These are phyloP conservation scores for Syzygium aqueum DNA, from an alignment of 345 rosid genomes.

Conservation along the genomic window DNA sequence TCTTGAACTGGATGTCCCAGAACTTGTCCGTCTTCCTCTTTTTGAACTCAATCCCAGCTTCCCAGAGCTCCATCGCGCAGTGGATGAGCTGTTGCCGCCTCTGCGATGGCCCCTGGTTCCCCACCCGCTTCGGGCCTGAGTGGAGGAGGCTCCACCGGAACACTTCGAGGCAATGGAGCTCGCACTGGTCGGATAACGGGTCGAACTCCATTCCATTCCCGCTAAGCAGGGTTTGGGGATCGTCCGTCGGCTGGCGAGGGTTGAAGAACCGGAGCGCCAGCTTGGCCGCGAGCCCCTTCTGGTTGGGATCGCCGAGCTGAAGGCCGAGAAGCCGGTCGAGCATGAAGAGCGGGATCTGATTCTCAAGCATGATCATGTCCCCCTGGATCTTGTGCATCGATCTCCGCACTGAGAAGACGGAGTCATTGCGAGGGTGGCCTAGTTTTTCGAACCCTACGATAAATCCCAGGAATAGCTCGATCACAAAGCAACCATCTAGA, in stretches of 20 bases:
- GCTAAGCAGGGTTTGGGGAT: constrained; percentile 62
- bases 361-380: constrained; percentile 86
- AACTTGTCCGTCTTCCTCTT: constrained; percentile 46
- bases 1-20: constrained; percentile 70
- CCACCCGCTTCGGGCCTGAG: constrained; percentile 38
- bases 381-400: constrained; percentile 75
- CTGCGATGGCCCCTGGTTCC: constrained; percentile 62
- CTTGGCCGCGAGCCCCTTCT: constrained; percentile 41
- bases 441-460: constrained; percentile 47
- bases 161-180: constrained; percentile 81
- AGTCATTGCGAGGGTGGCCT: constrained; percentile 67
- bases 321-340: constrained; percentile 53
- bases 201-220: constrained; percentile 25
- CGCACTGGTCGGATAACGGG: constrained; percentile 46
- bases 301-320: constrained; percentile 38
- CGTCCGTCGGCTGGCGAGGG: constrained; percentile 72
- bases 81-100: constrained; percentile 77
- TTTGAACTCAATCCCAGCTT: constrained; percentile 59
- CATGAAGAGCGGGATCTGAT: constrained; percentile 62
- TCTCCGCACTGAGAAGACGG: constrained; percentile 70
- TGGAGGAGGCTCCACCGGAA: constrained; percentile 53
- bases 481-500: constrained; percentile 75
- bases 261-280: constrained; percentile 61
- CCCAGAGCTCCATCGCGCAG: constrained; percentile 59
- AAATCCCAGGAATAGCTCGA: constrained; percentile 66